Percentiles rank a stretch among this genome's conserved stretches.
Conservation (phyloP, 306 rosid species). For the Ammopiptanthus mongolicus region DNA sequence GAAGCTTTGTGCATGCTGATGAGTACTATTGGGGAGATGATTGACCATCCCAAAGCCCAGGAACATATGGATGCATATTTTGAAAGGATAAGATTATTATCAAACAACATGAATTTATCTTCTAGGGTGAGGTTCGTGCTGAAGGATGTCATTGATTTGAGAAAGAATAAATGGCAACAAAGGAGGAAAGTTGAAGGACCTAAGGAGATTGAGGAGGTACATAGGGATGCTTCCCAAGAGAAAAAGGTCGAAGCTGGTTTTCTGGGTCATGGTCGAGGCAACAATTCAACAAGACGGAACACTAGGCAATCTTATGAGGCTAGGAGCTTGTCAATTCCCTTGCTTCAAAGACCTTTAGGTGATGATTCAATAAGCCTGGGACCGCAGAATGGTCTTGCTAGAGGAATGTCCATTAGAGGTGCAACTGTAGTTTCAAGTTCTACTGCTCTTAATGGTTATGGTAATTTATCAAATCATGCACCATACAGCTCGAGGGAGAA, state of each 20-base stretch:
- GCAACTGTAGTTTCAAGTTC: constrained; percentile 46
- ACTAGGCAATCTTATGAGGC: constrained; percentile 60
- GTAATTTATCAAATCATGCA: constrained; percentile 40
- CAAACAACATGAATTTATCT: constrained; percentile 74
- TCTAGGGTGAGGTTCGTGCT: constrained; percentile 93
- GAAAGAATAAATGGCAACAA: constrained; percentile 93
- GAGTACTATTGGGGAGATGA: constrained; percentile 97
- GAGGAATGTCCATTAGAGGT: constrained; percentile 92
- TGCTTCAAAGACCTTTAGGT: constrained; percentile 54
- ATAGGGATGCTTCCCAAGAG: constrained; percentile 96
- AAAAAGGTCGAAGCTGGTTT: constrained; percentile 72
- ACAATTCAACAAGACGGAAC: constrained; percentile 49
- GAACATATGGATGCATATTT: constrained; percentile 78
- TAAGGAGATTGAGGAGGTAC: constrained; percentile 93
- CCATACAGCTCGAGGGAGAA: constrained; percentile 45
- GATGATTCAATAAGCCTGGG: constrained; percentile 81
- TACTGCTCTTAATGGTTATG: constrained; percentile 52
- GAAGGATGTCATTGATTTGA: constrained; percentile 77
- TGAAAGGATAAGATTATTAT: constrained; percentile 51
- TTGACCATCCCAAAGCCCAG: constrained; percentile 87
- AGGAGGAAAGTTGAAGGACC: constrained; percentile 97
- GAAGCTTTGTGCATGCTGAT: constrained; percentile 92
- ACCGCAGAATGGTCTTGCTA: constrained; percentile 94
- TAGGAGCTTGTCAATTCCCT: constrained; percentile 56
- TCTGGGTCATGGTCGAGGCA: constrained; percentile 63